Conservation (phyloP, 1,284 basidiomycete genomes). For the Ganoderma boninense region DNA sequence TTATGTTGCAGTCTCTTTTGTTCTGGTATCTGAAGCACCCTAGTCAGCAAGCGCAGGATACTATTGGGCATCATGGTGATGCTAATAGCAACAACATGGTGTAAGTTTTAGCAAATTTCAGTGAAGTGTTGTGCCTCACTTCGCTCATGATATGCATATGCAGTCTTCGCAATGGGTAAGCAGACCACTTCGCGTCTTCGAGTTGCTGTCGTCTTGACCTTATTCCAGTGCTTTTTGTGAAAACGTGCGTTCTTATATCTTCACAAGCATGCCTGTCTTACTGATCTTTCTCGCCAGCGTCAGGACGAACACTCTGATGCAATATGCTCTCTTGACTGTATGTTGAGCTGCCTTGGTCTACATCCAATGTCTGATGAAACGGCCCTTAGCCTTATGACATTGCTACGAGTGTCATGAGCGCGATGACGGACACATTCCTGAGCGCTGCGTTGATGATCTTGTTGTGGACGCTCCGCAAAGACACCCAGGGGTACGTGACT, state of each 20-base stretch:
- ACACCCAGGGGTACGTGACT: conserved; percentile 23
- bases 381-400: conserved; percentile 22
- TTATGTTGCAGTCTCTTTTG: neutral
- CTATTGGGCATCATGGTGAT: conserved; percentile 12
- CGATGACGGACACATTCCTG: conserved; percentile 24
- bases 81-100: conserved; percentile 12
- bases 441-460: conserved; percentile 23
- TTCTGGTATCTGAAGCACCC: neutral
- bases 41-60: conserved; percentile 15
- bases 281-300: neutral
- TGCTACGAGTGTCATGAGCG: conserved; percentile 20
- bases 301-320: neutral
- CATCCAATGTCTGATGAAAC: neutral
- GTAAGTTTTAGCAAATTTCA: neutral
- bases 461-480: conserved; percentile 24
- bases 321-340: conserved; percentile 8
- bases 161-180: conserved; percentile 10
- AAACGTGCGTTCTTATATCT: conserved; percentile 6
- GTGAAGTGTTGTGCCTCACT: neutral
- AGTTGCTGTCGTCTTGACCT: neutral
- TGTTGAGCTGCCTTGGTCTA: neutral
- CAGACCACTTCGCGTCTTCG: neutral
- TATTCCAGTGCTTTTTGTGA: conserved; percentile 12
- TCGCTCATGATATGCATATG: neutral
- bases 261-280: neutral